Evolutionary conservation across 2,329 filamentous ascomycete genomes (phyloP).

Genomic region (Xylaria hypoxylon): DNA sequence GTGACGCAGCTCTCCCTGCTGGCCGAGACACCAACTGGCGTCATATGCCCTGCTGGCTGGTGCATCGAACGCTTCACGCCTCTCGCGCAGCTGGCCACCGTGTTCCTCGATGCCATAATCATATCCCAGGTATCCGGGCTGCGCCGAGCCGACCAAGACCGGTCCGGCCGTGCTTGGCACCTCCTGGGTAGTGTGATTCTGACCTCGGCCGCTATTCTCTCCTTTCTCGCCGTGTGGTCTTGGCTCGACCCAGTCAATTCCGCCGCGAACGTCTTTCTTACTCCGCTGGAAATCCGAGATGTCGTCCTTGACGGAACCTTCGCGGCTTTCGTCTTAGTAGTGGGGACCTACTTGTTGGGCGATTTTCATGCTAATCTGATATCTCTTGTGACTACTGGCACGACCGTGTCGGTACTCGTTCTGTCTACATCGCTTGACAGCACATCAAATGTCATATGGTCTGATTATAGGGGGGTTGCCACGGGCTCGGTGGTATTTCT

Average conservation of each 20-base stretch:
- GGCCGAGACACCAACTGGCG: slow-evolving; percentile 45
- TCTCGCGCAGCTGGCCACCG: slow-evolving; percentile 46
- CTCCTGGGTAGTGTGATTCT: slow-evolving; percentile 43
- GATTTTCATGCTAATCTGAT: slow-evolving; percentile 47
- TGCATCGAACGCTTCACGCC: slow-evolving; percentile 48
- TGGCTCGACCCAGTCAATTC: slow-evolving; percentile 47
- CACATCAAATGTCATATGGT: slow-evolving; percentile 44
- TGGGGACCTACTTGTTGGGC: slow-evolving; percentile 46
- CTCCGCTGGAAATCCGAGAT: slow-evolving; percentile 47
- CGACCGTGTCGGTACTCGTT: slow-evolving; percentile 46
- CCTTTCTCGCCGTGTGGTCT: slow-evolving; percentile 47
- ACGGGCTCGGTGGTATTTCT: slow-evolving; percentile 44
- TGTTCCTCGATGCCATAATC: slow-evolving; percentile 51
- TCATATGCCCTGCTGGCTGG: slow-evolving; percentile 49
- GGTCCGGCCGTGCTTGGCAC: slow-evolving; percentile 40
- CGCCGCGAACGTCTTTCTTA: slow-evolving; percentile 50
- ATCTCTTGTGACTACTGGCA: slow-evolving; percentile 44
- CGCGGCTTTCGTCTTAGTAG: slow-evolving; percentile 44
- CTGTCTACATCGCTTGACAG: slow-evolving; percentile 43
- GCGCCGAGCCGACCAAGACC: slow-evolving; percentile 46
- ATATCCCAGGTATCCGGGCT: slow-evolving; percentile 47
- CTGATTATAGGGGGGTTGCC: slow-evolving; percentile 40
- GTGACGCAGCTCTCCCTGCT: slow-evolving; percentile 46
- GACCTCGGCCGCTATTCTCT: slow-evolving; percentile 43
- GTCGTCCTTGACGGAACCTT: slow-evolving; percentile 49